A percentile compares a stretch with the other conserved stretches of the same genome.
These are phyloP conservation scores for Fusarium sp. DNA, from an alignment of 2,329 filamentous ascomycete genomes.

Conservation along the genomic window DNA sequence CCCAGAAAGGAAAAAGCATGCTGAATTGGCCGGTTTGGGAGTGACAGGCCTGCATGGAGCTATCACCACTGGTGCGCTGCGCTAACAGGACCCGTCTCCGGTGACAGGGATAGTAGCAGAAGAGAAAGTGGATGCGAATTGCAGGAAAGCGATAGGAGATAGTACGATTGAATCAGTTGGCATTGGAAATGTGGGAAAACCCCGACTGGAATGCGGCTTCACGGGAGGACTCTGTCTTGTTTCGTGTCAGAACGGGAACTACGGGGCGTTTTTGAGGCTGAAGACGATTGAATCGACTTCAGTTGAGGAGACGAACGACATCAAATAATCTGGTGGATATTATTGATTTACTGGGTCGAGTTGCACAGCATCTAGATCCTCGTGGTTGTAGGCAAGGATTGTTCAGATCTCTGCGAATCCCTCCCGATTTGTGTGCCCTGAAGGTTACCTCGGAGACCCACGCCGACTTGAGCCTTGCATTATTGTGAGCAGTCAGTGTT, in stretches of 20 bases:
- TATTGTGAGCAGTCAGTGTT: neutral
- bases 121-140: conserved; percentile 10
- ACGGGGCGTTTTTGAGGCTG: conserved; percentile 14
- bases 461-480: conserved; percentile 3
- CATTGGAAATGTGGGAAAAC: neutral
- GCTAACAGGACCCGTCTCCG: conserved; percentile 26
- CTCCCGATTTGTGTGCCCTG: conserved; percentile 2
- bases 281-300: conserved; percentile 16
- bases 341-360: neutral
- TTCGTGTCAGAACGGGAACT: conserved; percentile 27
- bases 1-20: conserved; percentile 4
- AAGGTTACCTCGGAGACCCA: conserved; percentile 8
- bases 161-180: conserved; percentile 13
- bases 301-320: conserved; percentile 21
- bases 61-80: conserved; percentile 28
- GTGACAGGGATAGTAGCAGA: conserved; percentile 16
- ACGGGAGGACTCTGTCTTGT: conserved; percentile 6
- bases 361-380: neutral
- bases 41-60: conserved; percentile 31
- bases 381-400: conserved; percentile 22
- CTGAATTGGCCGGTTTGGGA: conserved; percentile 15
- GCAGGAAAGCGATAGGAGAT: neutral
- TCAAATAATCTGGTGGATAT: neutral
- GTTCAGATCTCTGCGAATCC: conserved; percentile 3
- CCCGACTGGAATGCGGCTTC: conserved; percentile 19